Conservation (phyloP, 352 stramenopile species). For the Pythium monospermum region DNA sequence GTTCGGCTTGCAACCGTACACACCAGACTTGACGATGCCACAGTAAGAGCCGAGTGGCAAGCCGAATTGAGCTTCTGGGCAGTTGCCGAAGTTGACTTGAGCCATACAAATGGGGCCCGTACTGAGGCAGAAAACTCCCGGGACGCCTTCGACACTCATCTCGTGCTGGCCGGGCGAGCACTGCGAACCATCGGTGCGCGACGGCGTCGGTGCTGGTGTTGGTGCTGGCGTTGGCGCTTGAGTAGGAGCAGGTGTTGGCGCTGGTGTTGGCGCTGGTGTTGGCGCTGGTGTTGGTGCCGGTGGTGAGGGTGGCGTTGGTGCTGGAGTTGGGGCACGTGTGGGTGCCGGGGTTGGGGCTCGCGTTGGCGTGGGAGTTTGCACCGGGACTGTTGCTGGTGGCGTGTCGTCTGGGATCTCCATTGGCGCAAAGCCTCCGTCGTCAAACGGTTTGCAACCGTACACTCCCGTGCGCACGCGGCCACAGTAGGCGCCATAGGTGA, state of each 20-base stretch:
- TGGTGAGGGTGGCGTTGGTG: background rate
- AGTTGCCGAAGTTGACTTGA: background rate
- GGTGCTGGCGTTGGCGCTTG: too few relatives aligned
- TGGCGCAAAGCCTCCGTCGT: too few relatives aligned
- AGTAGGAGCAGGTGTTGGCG: too few relatives aligned
- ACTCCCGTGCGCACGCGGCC: slow-evolving; percentile 8
- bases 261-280: background rate
- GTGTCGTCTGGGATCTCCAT: too few relatives aligned
- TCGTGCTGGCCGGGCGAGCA: background rate
- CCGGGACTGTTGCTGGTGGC: too few relatives aligned
- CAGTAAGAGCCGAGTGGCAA: slow-evolving; percentile 20
- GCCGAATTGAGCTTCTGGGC: slow-evolving; percentile 9
- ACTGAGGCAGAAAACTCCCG: background rate
- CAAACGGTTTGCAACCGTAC: too few relatives aligned
- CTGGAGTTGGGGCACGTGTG: background rate
- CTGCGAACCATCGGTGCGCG: background rate
- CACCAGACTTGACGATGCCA: slow-evolving; percentile 4
- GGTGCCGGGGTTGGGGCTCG: background rate
- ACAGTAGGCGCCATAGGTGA: slow-evolving; percentile 19
- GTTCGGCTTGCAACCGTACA: slow-evolving; percentile 18
- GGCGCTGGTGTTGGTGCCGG: background rate
- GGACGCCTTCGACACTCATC: slow-evolving; percentile 3
- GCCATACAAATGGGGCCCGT: slow-evolving; percentile 3
- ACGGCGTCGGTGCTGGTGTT: background rate
- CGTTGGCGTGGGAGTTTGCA: too few relatives aligned